phyloP scores from a whole-genome alignment of 2,329 filamentous ascomycete species.

The Cladophialophora exuberans region DNA sequence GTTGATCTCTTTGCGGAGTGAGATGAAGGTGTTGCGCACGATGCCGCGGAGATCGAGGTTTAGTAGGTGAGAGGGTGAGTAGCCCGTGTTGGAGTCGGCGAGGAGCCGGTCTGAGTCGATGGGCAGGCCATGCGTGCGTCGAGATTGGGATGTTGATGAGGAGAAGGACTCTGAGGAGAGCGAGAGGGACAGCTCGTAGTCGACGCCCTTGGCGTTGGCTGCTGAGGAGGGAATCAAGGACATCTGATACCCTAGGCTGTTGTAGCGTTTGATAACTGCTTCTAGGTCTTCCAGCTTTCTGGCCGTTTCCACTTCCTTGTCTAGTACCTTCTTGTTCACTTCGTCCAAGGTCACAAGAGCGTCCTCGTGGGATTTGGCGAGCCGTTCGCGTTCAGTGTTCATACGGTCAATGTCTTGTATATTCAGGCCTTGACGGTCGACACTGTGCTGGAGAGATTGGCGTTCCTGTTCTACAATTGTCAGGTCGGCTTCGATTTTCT shows the following conservation, averaged over 20 bases:
- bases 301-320: conserved; percentile 87
- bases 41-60: conserved; percentile 85
- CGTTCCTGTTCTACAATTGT: conserved; percentile 82
- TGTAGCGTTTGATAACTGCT: conserved; percentile 84
- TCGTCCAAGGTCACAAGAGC: conserved; percentile 79
- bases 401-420: conserved; percentile 99
- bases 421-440: conserved; percentile 91
- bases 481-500: conserved; percentile 75
- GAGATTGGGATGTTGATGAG: conserved; percentile 20
- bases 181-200: conserved; percentile 84
- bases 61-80: conserved; percentile 84
- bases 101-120: conserved; percentile 74
- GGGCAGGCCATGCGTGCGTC: conserved; percentile 40
- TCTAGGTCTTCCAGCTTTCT: conserved; percentile 91
- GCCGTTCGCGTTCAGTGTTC: conserved; percentile 89
- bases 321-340: conserved; percentile 76
- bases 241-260: conserved; percentile 91
- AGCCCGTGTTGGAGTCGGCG: conserved; percentile 79
- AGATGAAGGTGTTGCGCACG: conserved; percentile 76
- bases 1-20: conserved; percentile 86
- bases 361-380: conserved; percentile 85
- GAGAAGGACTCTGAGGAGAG: conserved; percentile 56
- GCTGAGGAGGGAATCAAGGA: conserved; percentile 85
- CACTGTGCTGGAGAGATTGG: conserved; percentile 75
- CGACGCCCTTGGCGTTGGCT: conserved; percentile 78